Percentiles rank a stretch among this genome's conserved stretches.
Conservation (phyloP, 345 rosid species). For the Gossypium herbaceum region DNA sequence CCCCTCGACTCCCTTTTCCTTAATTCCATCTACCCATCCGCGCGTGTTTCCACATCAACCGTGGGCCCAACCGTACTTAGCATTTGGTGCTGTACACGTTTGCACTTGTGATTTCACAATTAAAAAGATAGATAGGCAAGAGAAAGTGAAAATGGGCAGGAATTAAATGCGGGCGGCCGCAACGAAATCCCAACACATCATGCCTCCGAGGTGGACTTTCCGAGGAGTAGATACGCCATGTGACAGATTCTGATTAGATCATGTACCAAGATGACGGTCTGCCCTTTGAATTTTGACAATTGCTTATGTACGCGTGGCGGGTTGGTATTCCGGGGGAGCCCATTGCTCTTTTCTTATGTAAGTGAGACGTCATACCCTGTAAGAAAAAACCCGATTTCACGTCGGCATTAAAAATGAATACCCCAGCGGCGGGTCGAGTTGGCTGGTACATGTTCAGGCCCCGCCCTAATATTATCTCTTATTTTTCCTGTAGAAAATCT, state of each 20-base stretch:
- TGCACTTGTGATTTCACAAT: not conserved
- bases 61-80: not conserved
- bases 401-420: too few species aligned
- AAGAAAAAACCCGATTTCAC: too few species aligned
- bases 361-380: too few species aligned
- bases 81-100: not conserved
- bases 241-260: not conserved
- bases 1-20: not conserved
- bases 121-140: not conserved
- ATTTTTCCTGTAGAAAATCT: too few species aligned
- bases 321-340: too few species aligned
- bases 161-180: constrained; percentile 23
- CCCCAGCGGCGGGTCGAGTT: too few species aligned
- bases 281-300: not conserved
- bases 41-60: not conserved
- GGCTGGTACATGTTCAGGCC: too few species aligned
- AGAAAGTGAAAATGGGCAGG: not conserved
- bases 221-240: not conserved
- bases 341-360: not conserved
- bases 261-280: not conserved
- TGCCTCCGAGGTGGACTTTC: not conserved
- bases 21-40: not conserved
- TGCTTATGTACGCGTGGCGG: constrained; percentile 1
- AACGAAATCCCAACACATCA: constrained; percentile 21
- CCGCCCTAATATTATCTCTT: too few species aligned